Percentiles rank a stretch among this genome's conserved stretches.
Conservation (phyloP, 2,329 filamentous ascomycete species). For the Fusarium sp. region DNA sequence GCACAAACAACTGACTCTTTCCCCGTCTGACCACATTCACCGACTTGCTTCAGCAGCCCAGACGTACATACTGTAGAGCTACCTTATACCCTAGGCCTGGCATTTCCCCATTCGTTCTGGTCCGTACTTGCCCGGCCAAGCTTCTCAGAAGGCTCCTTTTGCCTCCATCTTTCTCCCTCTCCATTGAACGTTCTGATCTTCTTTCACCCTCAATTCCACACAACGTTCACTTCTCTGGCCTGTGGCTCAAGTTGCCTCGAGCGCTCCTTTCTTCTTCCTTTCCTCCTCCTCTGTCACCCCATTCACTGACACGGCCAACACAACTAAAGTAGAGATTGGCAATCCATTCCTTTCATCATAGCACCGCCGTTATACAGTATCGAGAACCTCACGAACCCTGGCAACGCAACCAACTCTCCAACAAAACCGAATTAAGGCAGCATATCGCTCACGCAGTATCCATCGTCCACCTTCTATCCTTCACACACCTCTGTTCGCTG, state of each 20-base stretch:
- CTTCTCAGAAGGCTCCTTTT: conserved; percentile 5
- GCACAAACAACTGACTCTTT: conserved; percentile 9
- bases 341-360: conserved; percentile 32
- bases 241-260: conserved; percentile 4
- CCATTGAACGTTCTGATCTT: conserved; percentile 8
- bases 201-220: conserved; percentile 15
- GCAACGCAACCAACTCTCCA: conserved; percentile 12
- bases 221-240: conserved; percentile 25
- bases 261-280: conserved; percentile 26
- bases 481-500: neutral
- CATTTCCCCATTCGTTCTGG: conserved; percentile 23
- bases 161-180: conserved; percentile 20
- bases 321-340: conserved; percentile 6
- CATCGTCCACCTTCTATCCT: conserved; percentile 21
- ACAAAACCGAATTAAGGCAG: conserved; percentile 34
- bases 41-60: conserved; percentile 18
- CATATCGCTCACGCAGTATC: conserved; percentile 41
- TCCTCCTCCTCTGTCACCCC: neutral
- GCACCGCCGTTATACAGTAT: conserved; percentile 17
- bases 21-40: conserved; percentile 25
- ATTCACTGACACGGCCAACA: conserved; percentile 10
- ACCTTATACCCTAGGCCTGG: neutral
- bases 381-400: conserved; percentile 18
- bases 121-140: conserved; percentile 2
- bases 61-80: neutral